Evolutionary conservation across 768 basidiomycete species (phyloP), one percentile per base, ranked within the genome.

Genomic region (Glaciozyma antarctica): DNA sequence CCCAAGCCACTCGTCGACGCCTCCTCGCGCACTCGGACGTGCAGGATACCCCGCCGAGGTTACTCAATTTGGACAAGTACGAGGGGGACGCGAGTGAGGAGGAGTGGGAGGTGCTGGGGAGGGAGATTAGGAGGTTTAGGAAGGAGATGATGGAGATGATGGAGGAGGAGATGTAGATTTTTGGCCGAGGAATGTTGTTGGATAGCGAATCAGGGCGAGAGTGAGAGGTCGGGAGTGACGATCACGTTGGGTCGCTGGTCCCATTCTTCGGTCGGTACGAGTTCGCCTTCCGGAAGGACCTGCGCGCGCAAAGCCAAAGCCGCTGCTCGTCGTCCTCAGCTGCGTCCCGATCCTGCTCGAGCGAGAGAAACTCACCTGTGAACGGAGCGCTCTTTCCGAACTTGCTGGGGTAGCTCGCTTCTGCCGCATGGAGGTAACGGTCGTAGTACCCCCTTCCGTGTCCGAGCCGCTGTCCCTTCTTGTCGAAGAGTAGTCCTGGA

Each of bases 371-470:
- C 64, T 24, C 30, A 69, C 68, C 62, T 3, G 64, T 69, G 13
- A 26, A n/a, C 8, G 68, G 68, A 30, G 64, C n/a, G 1, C 47
- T 26, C 59, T 65, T 69, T 1, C 10, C 44, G 21, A 65, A 69
- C 32, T 64, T 5, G 16, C 0, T 5, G 5, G 64, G 61, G 44
- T 69, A 69, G 32, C 63, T 61, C 4, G 58, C 16, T 12, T 41
- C 38, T 13, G 61, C 60, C 10, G 22, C 41, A 4, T 53, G 61
- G 41, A 69, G 61, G 58, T 64, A 70, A 2, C 69, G 63, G 51
- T 70, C 69, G 63, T 70, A 70, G 60, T 70, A 70, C 0, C 69
- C 69, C 12, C 69, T 12, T 1, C 69, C 69, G 59, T 70, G 69
- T 0, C 69, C 69, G 3, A 70, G 54, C 10, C 69, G 51, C 4